Conservation (phyloP, 1,284 basidiomycete genomes). For the Puccinia polysora region DNA sequence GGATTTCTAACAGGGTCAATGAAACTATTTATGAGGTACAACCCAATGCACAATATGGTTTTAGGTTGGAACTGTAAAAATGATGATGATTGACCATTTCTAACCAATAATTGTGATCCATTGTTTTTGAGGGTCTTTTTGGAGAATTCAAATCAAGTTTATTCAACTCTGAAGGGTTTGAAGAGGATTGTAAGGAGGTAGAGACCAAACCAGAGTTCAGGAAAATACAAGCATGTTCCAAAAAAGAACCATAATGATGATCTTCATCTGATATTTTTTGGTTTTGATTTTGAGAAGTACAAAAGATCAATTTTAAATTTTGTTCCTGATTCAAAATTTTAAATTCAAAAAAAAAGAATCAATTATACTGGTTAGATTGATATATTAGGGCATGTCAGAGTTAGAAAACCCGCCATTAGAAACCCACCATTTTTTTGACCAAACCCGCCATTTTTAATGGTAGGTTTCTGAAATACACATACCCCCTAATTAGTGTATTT, state of each 20-base stretch:
- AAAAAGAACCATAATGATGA: conserved; percentile 46
- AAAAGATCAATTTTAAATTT: too few relatives aligned
- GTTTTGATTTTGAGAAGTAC: too few relatives aligned
- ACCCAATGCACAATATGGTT: conserved; percentile 49
- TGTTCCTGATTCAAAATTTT: too few relatives aligned
- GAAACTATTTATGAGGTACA: conserved; percentile 48
- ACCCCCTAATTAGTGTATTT: too few relatives aligned
- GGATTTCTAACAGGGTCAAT: conserved; percentile 45
- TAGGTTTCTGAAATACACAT: too few relatives aligned
- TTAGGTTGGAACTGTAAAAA: conserved; percentile 64
- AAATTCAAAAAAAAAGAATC: too few relatives aligned
- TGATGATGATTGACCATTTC: conserved; percentile 69
- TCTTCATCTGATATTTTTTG: too few relatives aligned
- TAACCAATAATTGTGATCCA: conserved; percentile 51
- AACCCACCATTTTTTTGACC: too few relatives aligned
- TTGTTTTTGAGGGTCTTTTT: conserved; percentile 45
- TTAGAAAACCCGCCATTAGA: too few relatives aligned
- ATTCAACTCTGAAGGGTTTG: background rate
- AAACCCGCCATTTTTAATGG: too few relatives aligned
- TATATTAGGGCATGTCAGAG: too few relatives aligned
- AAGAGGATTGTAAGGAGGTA: conserved; percentile 13
- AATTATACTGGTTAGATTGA: too few relatives aligned
- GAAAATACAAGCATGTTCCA: conserved; percentile 48
- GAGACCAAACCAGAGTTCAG: conserved; percentile 46
- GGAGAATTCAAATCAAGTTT: conserved; percentile 37